A percentile compares a stretch with the other conserved stretches of the same genome.
Evolutionary conservation across 2,329 filamentous ascomycete species (phyloP).

Genomic region (Aspergillus aculeatinus): DNA sequence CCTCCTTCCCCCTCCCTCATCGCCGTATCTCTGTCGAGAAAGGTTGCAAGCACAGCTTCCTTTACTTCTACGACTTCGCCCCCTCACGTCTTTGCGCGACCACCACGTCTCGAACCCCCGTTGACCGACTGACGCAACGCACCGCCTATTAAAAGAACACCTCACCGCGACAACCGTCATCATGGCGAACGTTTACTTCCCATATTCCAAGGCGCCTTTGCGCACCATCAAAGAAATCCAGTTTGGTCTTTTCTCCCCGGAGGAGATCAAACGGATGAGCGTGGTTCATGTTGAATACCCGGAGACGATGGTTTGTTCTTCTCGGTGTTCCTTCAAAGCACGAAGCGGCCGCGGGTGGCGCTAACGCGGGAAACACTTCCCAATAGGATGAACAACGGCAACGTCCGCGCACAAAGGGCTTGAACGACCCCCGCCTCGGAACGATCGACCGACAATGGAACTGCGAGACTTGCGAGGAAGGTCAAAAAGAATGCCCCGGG

Average conservation of each 20-base stretch:
- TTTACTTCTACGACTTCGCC: neutral
- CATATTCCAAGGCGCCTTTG: slow-evolving; percentile 90
- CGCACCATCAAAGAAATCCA: slow-evolving; percentile 99
- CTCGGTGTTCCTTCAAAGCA: slow-evolving; percentile 11
- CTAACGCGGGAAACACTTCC: slow-evolving; percentile 19
- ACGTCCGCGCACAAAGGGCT: slow-evolving; percentile 83
- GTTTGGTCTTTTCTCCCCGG: slow-evolving; percentile 94
- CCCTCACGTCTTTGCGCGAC: slow-evolving; percentile 13
- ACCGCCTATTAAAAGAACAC: slow-evolving; percentile 11
- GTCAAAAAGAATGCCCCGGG: slow-evolving; percentile 92
- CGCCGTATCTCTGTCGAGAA: slow-evolving; percentile 24
- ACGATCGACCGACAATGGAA: slow-evolving; percentile 95
- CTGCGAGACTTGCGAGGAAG: slow-evolving; percentile 94
- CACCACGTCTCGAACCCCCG: slow-evolving; percentile 12
- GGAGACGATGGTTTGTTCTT: slow-evolving; percentile 77
- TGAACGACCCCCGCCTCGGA: slow-evolving; percentile 93
- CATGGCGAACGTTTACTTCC: slow-evolving; percentile 91
- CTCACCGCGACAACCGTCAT: slow-evolving; percentile 44
- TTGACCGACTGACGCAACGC: slow-evolving; percentile 4
- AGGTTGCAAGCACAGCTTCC: slow-evolving; percentile 7
- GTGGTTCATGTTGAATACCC: slow-evolving; percentile 94
- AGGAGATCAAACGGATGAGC: slow-evolving; percentile 99
- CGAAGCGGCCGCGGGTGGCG: slow-evolving; percentile 7
- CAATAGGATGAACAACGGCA: slow-evolving; percentile 78
- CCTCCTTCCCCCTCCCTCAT: slow-evolving; percentile 12